phyloP scores from a whole-genome alignment of 371 early-diverging fungal genomes.

The Smittium mucronatum region DNA sequence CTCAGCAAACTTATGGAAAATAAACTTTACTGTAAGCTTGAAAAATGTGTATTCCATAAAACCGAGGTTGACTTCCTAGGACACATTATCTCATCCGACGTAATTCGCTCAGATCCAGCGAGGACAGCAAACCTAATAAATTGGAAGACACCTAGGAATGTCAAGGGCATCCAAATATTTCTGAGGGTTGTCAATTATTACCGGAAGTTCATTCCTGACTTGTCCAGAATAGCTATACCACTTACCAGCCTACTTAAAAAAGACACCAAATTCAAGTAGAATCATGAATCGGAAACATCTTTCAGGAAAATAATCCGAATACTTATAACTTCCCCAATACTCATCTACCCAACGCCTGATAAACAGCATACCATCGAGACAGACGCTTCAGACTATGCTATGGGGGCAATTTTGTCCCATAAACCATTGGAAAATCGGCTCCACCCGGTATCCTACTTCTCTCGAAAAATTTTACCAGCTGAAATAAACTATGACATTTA shows the following conservation, averaged over 20 bases:
- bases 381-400: slow-evolving; percentile 36
- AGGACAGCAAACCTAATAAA: slow-evolving; percentile 29
- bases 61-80: slow-evolving; percentile 35
- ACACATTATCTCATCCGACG: slow-evolving; percentile 18
- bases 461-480: background rate
- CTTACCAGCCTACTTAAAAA: slow-evolving; percentile 30
- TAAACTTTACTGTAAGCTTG: slow-evolving; percentile 21
- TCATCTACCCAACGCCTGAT: slow-evolving; percentile 21
- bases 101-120: slow-evolving; percentile 24
- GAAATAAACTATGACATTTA: slow-evolving; percentile 7
- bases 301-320: slow-evolving; percentile 32
- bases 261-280: slow-evolving; percentile 30
- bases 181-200: slow-evolving; percentile 43
- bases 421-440: slow-evolving; percentile 7
- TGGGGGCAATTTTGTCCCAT: slow-evolving; percentile 38
- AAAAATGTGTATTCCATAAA: slow-evolving; percentile 36
- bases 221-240: slow-evolving; percentile 29
- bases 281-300: slow-evolving; percentile 14
- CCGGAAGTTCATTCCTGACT: slow-evolving; percentile 35
- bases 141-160: slow-evolving; percentile 24
- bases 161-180: slow-evolving; percentile 34
- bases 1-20: slow-evolving; percentile 23
- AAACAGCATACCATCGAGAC: slow-evolving; percentile 30
- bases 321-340: slow-evolving; percentile 26
- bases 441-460: background rate